Evolutionary conservation across 164 flowering plant genomes (phyloP).

Genomic region (Chloranthus sessilifolius): DNA sequence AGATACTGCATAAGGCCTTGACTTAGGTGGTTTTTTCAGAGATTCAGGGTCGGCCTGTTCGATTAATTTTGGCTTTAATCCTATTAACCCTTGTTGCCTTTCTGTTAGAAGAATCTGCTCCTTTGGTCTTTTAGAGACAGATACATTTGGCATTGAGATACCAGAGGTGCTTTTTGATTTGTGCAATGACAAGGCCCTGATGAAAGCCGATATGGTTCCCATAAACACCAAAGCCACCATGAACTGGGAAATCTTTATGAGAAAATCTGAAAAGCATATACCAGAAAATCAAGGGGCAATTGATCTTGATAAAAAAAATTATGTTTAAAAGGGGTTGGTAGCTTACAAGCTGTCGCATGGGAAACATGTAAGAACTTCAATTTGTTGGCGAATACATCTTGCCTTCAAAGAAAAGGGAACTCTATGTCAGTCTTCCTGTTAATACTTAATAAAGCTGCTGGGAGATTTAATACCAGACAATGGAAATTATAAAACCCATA

Average conservation of each 20-base stretch:
- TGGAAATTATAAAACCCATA: background rate
- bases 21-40: slow-evolving; percentile 63
- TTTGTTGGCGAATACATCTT: slow-evolving; percentile 33
- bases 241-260: slow-evolving; percentile 33
- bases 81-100: slow-evolving; percentile 66
- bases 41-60: slow-evolving; percentile 32
- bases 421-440: slow-evolving; percentile 1
- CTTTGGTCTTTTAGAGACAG: slow-evolving; percentile 35
- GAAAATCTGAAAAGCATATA: slow-evolving; percentile 39
- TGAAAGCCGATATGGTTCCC: slow-evolving; percentile 52
- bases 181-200: slow-evolving; percentile 44
- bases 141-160: slow-evolving; percentile 10
- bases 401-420: slow-evolving; percentile 31
- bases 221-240: slow-evolving; percentile 39
- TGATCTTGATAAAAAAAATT: background rate
- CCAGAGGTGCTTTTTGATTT: slow-evolving; percentile 26
- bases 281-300: slow-evolving; percentile 2
- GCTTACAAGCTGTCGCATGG: slow-evolving; percentile 59
- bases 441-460: slow-evolving; percentile 1
- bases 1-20: slow-evolving; percentile 28
- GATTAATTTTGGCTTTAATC: slow-evolving; percentile 42
- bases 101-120: slow-evolving; percentile 43
- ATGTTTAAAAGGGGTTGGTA: background rate
- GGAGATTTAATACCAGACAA: background rate
- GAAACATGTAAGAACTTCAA: slow-evolving; percentile 33